Evolutionary conservation across 129 eudicot species (phyloP).

Genomic region (Kitagawia praeruptora): DNA sequence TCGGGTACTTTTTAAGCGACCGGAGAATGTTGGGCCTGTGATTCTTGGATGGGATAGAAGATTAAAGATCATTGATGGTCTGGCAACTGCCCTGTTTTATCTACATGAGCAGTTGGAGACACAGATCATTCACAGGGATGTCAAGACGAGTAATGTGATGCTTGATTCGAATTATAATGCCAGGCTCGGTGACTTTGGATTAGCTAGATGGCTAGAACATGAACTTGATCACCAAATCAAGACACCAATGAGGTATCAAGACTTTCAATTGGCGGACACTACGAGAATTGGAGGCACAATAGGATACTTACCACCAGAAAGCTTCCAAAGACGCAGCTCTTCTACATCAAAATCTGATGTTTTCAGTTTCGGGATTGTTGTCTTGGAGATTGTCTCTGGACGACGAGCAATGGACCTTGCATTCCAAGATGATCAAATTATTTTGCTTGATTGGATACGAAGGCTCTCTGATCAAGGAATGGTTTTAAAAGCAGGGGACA

Average conservation of each 20-base stretch:
- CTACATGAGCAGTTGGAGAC: constrained; percentile 83
- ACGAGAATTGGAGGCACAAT: constrained; percentile 80
- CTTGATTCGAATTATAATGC: constrained; percentile 82
- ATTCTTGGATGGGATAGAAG: constrained; percentile 52
- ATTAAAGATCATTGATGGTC: constrained; percentile 41
- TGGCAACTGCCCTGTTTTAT: constrained; percentile 69
- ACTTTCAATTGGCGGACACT: constrained; percentile 41
- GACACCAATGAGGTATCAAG: constrained; percentile 26
- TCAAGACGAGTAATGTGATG: constrained; percentile 93
- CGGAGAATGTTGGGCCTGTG: constrained; percentile 13
- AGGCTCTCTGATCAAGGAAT: constrained; percentile 51
- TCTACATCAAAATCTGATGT: constrained; percentile 88
- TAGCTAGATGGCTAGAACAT: constrained; percentile 90
- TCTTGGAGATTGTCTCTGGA: constrained; percentile 67
- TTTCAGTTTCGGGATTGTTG: constrained; percentile 84
- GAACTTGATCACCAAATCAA: constrained; percentile 31
- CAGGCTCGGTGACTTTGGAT: constrained; percentile 80
- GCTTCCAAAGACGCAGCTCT: constrained; percentile 47
- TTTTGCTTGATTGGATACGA: constrained; percentile 72
- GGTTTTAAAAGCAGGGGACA: constrained; percentile 42
- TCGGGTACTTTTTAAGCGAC: constrained; percentile 43
- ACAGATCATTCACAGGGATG: constrained; percentile 90
- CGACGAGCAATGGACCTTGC: constrained; percentile 82
- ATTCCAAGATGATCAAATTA: constrained; percentile 64
- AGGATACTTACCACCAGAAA: constrained; percentile 88